Percentiles rank a stretch among this genome's conserved stretches.
Conservation (phyloP, 2,329 filamentous ascomycete species). For the Pseudogymnoascus sp. region DNA sequence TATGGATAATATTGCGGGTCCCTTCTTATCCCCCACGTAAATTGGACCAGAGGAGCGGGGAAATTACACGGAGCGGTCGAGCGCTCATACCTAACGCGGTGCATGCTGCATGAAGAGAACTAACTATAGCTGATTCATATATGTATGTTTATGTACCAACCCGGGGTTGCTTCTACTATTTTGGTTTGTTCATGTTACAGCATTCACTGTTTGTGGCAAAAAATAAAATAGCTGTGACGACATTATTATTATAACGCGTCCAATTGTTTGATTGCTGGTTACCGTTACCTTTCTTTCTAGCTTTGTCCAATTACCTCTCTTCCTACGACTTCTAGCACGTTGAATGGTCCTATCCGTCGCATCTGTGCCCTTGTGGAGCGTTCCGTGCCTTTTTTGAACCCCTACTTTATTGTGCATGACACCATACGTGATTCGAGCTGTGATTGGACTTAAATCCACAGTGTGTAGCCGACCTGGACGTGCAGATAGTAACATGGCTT, state of each 20-base stretch:
- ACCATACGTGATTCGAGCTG: neutral
- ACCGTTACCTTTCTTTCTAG: neutral
- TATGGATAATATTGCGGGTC: constrained; percentile 8
- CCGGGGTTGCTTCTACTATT: neutral
- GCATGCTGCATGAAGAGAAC: neutral
- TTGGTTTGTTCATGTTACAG: neutral
- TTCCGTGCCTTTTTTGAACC: constrained; percentile 3
- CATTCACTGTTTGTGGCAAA: neutral
- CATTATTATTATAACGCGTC: neutral
- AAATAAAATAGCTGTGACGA: neutral
- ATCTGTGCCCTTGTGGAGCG: neutral
- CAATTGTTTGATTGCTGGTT: neutral
- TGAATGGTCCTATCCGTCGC: neutral
- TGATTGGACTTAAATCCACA: neutral
- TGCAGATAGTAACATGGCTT: neutral
- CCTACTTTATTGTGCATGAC: constrained; percentile 2
- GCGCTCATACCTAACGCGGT: neutral
- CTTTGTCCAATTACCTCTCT: neutral
- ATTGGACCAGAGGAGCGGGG: neutral
- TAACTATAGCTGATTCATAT: constrained; percentile 2
- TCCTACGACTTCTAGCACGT: neutral
- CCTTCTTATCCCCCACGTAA: constrained; percentile 3
- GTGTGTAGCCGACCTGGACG: neutral
- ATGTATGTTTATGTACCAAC: neutral
- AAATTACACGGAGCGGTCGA: constrained; percentile 3